Evolutionary conservation across 2,329 filamentous ascomycete species (phyloP).

Genomic region (Colletotrichum theobromicola): DNA sequence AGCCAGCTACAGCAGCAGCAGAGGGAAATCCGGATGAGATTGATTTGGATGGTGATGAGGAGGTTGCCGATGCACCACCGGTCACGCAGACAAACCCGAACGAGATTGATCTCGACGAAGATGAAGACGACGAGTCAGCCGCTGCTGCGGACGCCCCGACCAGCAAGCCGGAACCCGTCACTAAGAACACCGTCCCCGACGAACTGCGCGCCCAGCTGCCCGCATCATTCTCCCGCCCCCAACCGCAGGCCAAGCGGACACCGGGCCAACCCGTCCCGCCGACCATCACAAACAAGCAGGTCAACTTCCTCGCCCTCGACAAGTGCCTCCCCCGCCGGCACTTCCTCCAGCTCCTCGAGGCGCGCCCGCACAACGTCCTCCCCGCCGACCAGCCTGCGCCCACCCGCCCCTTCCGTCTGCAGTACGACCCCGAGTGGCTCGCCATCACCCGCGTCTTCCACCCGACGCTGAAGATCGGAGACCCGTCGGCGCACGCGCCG

Average conservation of each 20-base stretch:
- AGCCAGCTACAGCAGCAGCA: neutral
- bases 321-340: conserved; percentile 84
- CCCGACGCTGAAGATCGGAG: conserved; percentile 66
- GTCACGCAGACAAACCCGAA: conserved; percentile 57
- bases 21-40: conserved; percentile 22
- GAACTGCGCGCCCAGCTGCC: conserved; percentile 77
- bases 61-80: neutral
- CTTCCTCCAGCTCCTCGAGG: conserved; percentile 80
- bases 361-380: conserved; percentile 46
- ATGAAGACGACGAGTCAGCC: conserved; percentile 53
- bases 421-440: conserved; percentile 95
- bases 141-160: conserved; percentile 20
- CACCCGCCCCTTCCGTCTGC: conserved; percentile 61
- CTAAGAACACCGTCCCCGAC: conserved; percentile 54
- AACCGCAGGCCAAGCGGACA: conserved; percentile 37
- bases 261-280: conserved; percentile 70
- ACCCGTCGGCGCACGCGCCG: conserved; percentile 57
- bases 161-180: neutral
- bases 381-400: conserved; percentile 22
- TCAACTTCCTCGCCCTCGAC: conserved; percentile 87
- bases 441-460: conserved; percentile 88
- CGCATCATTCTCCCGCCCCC: conserved; percentile 67
- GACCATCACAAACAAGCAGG: conserved; percentile 78
- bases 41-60: conserved; percentile 20
- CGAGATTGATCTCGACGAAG: conserved; percentile 74